Base-by-base conservation (phyloP, 2,329 filamentous ascomycete species). In the Periglandula ipomoeae region DNA sequence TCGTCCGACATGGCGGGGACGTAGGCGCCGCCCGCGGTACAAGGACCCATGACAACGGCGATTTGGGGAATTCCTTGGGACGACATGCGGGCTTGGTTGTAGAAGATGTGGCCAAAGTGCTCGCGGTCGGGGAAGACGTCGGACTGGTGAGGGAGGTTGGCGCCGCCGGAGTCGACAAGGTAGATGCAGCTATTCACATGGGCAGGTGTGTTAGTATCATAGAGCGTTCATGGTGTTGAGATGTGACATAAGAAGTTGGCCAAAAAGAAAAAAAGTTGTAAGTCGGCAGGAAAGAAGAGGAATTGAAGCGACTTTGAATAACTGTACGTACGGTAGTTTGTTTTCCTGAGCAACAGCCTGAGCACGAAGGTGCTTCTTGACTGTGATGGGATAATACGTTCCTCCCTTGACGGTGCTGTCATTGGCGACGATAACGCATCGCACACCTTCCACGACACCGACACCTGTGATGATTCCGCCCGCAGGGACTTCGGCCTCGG, bases 1-100 rank as follows among this genome's bases (percentile, higher is more conserved):
- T 97, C 93, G 64, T 97, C 93, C 52, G 87, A 91, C 91, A 98
- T 97, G 59, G 88, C 89, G 10, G 91, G 91, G 10, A 97, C 90
- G 64, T 98, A 97, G 22, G 91, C 91, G 43, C 91, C 91, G 45
- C 91, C 91, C 2, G 91, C 91, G 1, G 93, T 98, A 69, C 93
- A 98, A 39, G 91, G 87, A 1, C 91, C 91, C 91, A 98, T 96
- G 42, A 98, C 91, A 2, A 96, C 89, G 9, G 88, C 84, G 57
- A 98, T 86, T 63, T 97, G 91, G 1, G 91, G 91, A 53, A 97
- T 95, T 4, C 89, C 89, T 56, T 84, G 71, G 2, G 85, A 79
- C 57, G 87, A 93, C 89, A 97, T 95, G 60, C 88, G 78, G 3
- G 93, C 91, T 68, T 98, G 91, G 70, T 98, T 96, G 75, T 86